These are phyloP conservation scores for Phytophthora fragariae DNA, from an alignment of 352 stramenopile species.

Conservation along the genomic window DNA sequence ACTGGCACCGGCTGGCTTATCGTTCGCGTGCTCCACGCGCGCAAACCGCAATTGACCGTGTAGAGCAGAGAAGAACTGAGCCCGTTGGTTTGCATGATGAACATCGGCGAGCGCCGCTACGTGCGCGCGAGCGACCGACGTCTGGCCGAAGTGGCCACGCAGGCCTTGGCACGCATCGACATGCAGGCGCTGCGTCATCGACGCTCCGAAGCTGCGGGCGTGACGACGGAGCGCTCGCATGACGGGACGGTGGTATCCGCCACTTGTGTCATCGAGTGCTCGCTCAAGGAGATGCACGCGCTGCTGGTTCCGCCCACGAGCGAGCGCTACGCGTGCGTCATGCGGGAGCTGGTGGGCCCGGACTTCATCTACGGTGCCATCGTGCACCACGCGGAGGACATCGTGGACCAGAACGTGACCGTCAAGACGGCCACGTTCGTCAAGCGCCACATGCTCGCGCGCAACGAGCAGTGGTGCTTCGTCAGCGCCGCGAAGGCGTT, in stretches of 20 bases:
- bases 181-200: constrained; percentile 32
- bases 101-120: constrained; percentile 40
- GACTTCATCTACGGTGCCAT: constrained; percentile 63
- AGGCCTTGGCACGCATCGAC: constrained; percentile 38
- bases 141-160: constrained; percentile 44
- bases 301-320: constrained; percentile 43
- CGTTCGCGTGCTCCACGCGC: constrained; percentile 10
- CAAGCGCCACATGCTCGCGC: constrained; percentile 49
- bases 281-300: constrained; percentile 47
- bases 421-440: constrained; percentile 61
- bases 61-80: constrained; percentile 14
- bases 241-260: constrained; percentile 44
- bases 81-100: constrained; percentile 15
- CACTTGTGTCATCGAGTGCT: constrained; percentile 46
- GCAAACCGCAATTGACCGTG: constrained; percentile 20
- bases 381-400: constrained; percentile 45
- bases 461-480: constrained; percentile 63
- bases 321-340: constrained; percentile 44
- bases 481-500: constrained; percentile 40
- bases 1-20: background rate
- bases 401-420: constrained; percentile 35
- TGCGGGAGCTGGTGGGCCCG: constrained; percentile 52
- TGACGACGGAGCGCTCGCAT: constrained; percentile 36
- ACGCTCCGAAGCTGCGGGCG: constrained; percentile 27
- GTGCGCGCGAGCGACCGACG: constrained; percentile 56